Evolutionary conservation across 768 basidiomycete genomes (phyloP), one percentile per base, ranked within the genome.

Genomic region (Rhizopogon vulgaris): DNA sequence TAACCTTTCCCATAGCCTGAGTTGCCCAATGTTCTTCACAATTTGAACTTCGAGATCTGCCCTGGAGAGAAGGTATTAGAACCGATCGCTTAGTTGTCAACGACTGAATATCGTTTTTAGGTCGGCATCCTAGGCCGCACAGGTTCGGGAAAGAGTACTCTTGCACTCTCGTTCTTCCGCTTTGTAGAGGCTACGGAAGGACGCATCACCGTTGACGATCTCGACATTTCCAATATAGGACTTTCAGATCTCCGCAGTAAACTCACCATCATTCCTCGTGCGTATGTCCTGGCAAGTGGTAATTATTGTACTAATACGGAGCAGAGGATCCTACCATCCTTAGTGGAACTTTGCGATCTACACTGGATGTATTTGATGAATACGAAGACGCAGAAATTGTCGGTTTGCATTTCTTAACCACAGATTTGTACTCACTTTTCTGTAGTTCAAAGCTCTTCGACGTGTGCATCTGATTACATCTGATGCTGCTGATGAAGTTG

Each of bases 321-420:
- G 22, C 70, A 85, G 90, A 94, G 84, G 92, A 94, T 61, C 93
- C 92, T 0, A 88, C 85, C 0, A 89, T 95, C 56, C 66, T 94
- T 58, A 90, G 87, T 53, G 92, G 92, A 8, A 90, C 83, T 6
- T 54, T 94, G 15, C 80, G 90, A 32, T 84, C 87, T 0, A 85
- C 90, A 0, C 71, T 94, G 9, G 92, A 94, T 56, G 86, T 94
- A 9, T 94, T 94, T 57, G 76, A 84, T 17, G 90, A 94, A 62
- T 94, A 93, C 52, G 73, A 88, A 52, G 92, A 94, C 60, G 77
- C 77, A 0, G 87, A 91, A 52, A 90, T 94, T 53, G 86, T 89
- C 60, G 51, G 84, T 60, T 17, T 15, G 11, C 14, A 24, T n/a
- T 52, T 14, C 51, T 6, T 27, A 0, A 14, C 36, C n/a, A 25